Evolutionary conservation across 2,329 filamentous ascomycete species (phyloP).

Genomic region (Boeremia lycopersici): DNA sequence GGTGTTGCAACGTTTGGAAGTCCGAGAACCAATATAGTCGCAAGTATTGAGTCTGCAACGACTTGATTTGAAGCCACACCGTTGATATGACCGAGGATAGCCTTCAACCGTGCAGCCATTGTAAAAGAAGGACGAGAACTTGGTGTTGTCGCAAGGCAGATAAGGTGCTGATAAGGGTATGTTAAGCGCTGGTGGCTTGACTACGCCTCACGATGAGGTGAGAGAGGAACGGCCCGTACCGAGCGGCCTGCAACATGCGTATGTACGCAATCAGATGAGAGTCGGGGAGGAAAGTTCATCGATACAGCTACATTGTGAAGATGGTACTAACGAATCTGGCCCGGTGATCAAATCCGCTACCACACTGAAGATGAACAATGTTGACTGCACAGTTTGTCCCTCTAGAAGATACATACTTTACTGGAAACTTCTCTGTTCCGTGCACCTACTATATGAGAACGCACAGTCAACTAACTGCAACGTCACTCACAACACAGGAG

Average conservation of each 20-base stretch:
- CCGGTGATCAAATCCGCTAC: not conserved
- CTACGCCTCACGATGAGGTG: not conserved
- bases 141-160: not conserved
- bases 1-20: not conserved
- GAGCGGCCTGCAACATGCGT: not conserved
- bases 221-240: not conserved
- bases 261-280: too few species aligned
- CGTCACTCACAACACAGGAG: not conserved
- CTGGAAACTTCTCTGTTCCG: not conserved
- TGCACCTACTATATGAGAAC: not conserved
- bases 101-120: not conserved
- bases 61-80: not conserved
- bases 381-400: not conserved
- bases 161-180: not conserved
- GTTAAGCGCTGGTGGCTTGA: constrained; percentile 2
- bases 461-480: not conserved
- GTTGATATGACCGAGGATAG: not conserved
- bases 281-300: too few species aligned
- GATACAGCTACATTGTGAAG: too few species aligned
- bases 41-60: not conserved
- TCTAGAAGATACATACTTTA: not conserved
- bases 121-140: too few species aligned
- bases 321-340: not conserved
- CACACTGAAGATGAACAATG: not conserved
- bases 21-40: not conserved